Conservation (phyloP, 2,329 filamentous ascomycete genomes). For the Cladosporium halotolerans region DNA sequence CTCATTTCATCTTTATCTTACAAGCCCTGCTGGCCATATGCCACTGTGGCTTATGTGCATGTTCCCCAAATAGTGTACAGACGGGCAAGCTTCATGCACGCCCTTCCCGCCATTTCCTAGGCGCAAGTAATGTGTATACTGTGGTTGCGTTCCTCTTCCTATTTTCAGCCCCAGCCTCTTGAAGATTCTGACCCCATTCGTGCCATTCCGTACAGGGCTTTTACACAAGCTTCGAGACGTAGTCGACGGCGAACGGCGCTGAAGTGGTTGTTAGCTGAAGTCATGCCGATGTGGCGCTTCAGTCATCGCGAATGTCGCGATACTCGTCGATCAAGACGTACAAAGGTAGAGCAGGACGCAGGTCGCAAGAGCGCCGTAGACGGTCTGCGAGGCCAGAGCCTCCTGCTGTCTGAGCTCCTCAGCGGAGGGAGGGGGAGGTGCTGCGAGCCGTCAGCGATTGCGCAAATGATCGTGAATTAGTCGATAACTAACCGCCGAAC, state of each 20-base stretch:
- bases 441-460: constrained; percentile 32
- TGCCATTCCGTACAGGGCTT: neutral
- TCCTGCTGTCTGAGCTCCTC: constrained; percentile 65
- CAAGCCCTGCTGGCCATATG: too few species aligned
- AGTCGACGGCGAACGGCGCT: constrained; percentile 53
- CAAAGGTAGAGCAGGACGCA: constrained; percentile 69
- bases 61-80: too few species aligned
- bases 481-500: constrained; percentile 20
- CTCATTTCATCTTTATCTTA: too few species aligned
- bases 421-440: constrained; percentile 62
- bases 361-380: constrained; percentile 61
- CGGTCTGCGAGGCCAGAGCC: constrained; percentile 58
- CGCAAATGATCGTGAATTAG: neutral
- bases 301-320: neutral
- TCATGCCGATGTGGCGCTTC: neutral
- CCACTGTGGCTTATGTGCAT: too few species aligned
- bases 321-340: constrained; percentile 41
- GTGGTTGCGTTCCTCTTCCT: too few species aligned
- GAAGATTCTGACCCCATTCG: too few species aligned
- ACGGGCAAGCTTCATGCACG: too few species aligned
- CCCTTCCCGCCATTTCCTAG: too few species aligned
- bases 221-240: constrained; percentile 44
- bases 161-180: too few species aligned
- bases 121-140: too few species aligned
- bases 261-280: constrained; percentile 6